Evolutionary conservation across 2,329 filamentous ascomycete genomes (phyloP).

Genomic region (Fusarium sacchari): DNA sequence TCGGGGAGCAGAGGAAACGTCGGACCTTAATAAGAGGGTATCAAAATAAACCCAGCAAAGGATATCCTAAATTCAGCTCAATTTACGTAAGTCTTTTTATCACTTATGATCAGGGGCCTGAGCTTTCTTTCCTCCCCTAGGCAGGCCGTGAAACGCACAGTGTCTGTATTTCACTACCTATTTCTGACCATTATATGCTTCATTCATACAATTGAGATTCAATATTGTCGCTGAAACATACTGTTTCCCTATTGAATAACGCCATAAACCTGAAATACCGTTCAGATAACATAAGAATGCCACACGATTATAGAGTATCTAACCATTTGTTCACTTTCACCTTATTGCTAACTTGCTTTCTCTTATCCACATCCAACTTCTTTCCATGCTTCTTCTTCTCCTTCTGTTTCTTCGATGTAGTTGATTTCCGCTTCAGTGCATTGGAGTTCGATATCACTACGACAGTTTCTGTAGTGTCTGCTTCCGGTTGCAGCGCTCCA

Average conservation of each 20-base stretch:
- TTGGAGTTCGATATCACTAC: slow-evolving; percentile 12
- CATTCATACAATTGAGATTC: not conserved
- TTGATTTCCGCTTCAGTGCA: not conserved
- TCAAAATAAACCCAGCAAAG: no score
- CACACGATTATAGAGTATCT: slow-evolving; percentile 3
- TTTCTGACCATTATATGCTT: not conserved
- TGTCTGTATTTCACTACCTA: not conserved
- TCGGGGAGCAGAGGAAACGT: no score
- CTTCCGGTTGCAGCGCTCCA: slow-evolving; percentile 14
- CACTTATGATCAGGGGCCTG: no score
- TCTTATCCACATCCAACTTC: slow-evolving; percentile 31
- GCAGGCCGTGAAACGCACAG: not conserved
- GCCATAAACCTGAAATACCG: not conserved
- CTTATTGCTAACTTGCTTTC: slow-evolving; percentile 33
- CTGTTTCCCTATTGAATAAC: not conserved
- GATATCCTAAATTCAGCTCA: no score
- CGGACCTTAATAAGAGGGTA: no score
- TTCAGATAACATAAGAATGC: not conserved
- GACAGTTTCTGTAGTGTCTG: not conserved
- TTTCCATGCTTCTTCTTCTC: slow-evolving; percentile 35
- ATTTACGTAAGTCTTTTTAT: no score
- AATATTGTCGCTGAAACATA: not conserved
- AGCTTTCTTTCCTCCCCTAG: no score
- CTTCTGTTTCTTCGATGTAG: slow-evolving; percentile 30
- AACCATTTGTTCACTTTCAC: slow-evolving; percentile 39